These are phyloP conservation scores for Fusarium haematococcum DNA, from an alignment of 2,329 filamentous ascomycete species.

Conservation along the genomic window DNA sequence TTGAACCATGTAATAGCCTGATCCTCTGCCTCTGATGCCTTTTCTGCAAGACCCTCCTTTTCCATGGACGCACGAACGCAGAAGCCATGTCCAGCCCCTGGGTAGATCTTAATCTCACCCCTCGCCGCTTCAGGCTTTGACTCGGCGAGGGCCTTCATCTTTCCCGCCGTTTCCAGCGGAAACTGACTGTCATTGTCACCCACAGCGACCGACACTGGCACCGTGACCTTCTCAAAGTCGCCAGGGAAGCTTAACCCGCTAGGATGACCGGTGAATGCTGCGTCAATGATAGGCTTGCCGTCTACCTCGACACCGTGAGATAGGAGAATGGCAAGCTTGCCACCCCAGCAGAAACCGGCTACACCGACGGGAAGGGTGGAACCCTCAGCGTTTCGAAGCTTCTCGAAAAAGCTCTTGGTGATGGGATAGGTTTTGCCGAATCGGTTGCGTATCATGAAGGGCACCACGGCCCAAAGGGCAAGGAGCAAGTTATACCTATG, in stretches of 20 bases:
- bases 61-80: not conserved
- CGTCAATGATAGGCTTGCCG: not conserved
- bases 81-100: not conserved
- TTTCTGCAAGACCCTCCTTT: not conserved
- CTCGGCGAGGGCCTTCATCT: not conserved
- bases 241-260: not conserved
- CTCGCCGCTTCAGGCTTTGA: not conserved
- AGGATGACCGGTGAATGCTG: not conserved
- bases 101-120: conserved; percentile 1
- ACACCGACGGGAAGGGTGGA: conserved; percentile 56
- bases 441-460: conserved; percentile 49
- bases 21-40: not conserved
- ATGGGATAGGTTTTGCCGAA: conserved; percentile 48
- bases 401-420: conserved; percentile 53
- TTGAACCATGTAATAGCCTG: not conserved
- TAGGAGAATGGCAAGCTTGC: conserved; percentile 64
- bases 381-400: conserved; percentile 50
- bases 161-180: not conserved
- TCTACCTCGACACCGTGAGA: conserved; percentile 48
- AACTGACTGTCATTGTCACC: not conserved
- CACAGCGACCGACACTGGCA: not conserved
- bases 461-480: conserved; percentile 43
- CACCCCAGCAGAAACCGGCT: conserved; percentile 74
- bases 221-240: not conserved
- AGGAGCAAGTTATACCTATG: conserved; percentile 43